A percentile compares a stretch with the other conserved stretches of the same genome.
These are phyloP conservation scores for Cephalotrichum gorgonifer DNA, from an alignment of 2,329 filamentous ascomycete species.

Conservation along the genomic window DNA sequence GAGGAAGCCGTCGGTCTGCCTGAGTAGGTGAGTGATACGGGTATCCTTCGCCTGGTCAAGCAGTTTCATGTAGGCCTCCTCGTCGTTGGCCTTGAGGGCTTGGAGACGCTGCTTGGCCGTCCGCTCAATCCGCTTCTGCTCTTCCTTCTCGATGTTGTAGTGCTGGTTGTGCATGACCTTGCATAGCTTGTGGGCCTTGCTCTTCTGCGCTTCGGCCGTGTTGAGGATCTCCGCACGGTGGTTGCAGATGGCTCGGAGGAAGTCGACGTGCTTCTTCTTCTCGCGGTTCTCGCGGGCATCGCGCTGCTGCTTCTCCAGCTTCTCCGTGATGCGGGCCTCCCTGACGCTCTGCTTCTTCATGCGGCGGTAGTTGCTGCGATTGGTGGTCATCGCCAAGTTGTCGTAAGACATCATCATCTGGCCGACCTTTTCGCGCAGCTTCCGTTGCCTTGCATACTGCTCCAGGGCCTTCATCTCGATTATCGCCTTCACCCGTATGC, in stretches of 20 bases:
- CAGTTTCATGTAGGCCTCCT: constrained; percentile 96
- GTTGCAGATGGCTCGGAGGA: constrained; percentile 74
- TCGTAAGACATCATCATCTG: constrained; percentile 92
- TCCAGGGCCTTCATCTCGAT: constrained; percentile 92
- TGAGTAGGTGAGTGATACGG: constrained; percentile 93
- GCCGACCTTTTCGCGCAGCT: constrained; percentile 76
- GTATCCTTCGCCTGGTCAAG: constrained; percentile 98
- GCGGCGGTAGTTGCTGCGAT: constrained; percentile 78
- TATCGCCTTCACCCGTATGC: constrained; percentile 75
- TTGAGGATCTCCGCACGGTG: constrained; percentile 71
- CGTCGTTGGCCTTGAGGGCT: constrained; percentile 96
- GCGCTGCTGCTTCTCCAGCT: constrained; percentile 96
- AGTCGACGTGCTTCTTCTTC: constrained; percentile 94
- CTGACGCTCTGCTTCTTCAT: constrained; percentile 96
- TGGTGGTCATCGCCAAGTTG: constrained; percentile 94
- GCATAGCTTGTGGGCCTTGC: constrained; percentile 75
- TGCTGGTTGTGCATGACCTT: constrained; percentile 84
- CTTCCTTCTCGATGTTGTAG: constrained; percentile 96
- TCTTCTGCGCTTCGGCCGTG: constrained; percentile 54
- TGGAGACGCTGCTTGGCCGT: constrained; percentile 99
- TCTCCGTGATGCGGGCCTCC: constrained; percentile 95
- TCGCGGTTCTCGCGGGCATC: constrained; percentile 92
- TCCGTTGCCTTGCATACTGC: constrained; percentile 79
- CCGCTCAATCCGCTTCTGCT: constrained; percentile 94
- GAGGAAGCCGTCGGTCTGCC: constrained; percentile 95